These are phyloP conservation scores for Myriosclerotinia curreyana DNA, from an alignment of 2,329 filamentous ascomycete species.

Conservation along the genomic window DNA sequence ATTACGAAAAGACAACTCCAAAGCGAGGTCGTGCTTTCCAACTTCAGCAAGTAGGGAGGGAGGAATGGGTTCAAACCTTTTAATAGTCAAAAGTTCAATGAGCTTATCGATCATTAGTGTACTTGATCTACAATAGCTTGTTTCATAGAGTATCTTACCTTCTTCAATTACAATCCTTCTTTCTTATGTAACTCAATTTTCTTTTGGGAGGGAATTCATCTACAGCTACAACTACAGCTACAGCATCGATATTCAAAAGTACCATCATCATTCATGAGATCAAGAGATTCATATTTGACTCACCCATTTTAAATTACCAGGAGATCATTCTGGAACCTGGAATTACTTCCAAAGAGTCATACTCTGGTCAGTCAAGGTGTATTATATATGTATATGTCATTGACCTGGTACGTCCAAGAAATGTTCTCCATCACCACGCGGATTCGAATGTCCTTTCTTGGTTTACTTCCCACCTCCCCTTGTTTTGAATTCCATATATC, in stretches of 20 bases:
- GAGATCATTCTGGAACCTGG: background rate
- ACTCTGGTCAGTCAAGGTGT: background rate
- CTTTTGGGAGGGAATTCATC: background rate
- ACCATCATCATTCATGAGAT: background rate
- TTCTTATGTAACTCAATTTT: background rate
- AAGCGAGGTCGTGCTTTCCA: conserved; percentile 8
- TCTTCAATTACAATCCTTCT: conserved; percentile 2
- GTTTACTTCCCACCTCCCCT: background rate
- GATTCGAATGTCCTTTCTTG: background rate
- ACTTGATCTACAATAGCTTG: background rate
- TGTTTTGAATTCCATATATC: background rate
- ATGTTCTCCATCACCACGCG: background rate
- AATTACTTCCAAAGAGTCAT: background rate
- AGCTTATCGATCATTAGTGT: background rate
- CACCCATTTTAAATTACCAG: background rate
- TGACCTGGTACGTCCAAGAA: background rate
- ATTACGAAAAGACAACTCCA: conserved; percentile 6
- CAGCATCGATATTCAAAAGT: background rate
- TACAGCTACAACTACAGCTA: too few relatives aligned
- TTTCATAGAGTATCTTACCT: background rate
- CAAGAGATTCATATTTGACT: background rate
- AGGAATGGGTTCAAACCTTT: background rate
- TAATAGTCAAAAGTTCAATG: background rate
- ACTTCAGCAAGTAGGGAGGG: background rate
- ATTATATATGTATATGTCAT: background rate